Percentiles rank a stretch among this genome's conserved stretches.
Evolutionary conservation across 164 flowering plant genomes (phyloP).

Genomic region (Piper betle): DNA sequence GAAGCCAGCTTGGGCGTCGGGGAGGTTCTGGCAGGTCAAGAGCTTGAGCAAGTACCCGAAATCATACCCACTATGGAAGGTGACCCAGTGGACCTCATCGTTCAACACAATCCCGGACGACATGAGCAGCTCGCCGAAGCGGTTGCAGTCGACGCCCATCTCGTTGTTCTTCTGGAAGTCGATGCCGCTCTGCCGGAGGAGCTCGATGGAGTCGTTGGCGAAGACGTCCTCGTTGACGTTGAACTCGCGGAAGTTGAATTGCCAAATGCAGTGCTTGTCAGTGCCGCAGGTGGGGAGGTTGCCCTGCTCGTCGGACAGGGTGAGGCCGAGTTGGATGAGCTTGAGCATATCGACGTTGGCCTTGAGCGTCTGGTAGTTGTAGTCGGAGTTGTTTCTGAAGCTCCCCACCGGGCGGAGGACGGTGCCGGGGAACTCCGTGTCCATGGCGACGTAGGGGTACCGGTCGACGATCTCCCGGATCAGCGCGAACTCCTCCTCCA

Average conservation of each 20-base stretch:
- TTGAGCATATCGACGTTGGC: slow-evolving; percentile 35
- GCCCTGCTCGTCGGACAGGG: slow-evolving; percentile 36
- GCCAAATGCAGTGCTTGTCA: slow-evolving; percentile 32
- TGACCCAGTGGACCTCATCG: slow-evolving; percentile 25
- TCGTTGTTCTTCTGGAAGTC: slow-evolving; percentile 26
- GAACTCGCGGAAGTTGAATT: slow-evolving; percentile 43
- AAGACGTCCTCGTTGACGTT: slow-evolving; percentile 23
- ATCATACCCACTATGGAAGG: slow-evolving; percentile 29
- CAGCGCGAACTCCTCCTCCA: slow-evolving; percentile 26
- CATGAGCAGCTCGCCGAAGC: slow-evolving; percentile 24
- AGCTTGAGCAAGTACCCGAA: slow-evolving; percentile 47
- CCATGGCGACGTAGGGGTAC: slow-evolving; percentile 42
- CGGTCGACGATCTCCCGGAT: slow-evolving; percentile 38
- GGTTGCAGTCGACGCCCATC: slow-evolving; percentile 15
- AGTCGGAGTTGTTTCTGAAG: slow-evolving; percentile 19
- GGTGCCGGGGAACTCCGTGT: slow-evolving; percentile 31
- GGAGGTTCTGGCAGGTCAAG: slow-evolving; percentile 32
- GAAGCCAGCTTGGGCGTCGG: slow-evolving; percentile 30
- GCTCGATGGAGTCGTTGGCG: slow-evolving; percentile 36
- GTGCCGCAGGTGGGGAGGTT: slow-evolving; percentile 34
- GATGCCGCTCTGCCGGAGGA: slow-evolving; percentile 28
- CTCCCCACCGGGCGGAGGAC: slow-evolving; percentile 29
- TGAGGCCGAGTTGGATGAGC: slow-evolving; percentile 42
- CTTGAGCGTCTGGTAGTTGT: slow-evolving; percentile 26
- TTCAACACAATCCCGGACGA: slow-evolving; percentile 25